A percentile compares a stretch with the other conserved stretches of the same genome.
Evolutionary conservation across 2,329 filamentous ascomycete genomes (phyloP).

Genomic region (Cordyceps cateniannulata): DNA sequence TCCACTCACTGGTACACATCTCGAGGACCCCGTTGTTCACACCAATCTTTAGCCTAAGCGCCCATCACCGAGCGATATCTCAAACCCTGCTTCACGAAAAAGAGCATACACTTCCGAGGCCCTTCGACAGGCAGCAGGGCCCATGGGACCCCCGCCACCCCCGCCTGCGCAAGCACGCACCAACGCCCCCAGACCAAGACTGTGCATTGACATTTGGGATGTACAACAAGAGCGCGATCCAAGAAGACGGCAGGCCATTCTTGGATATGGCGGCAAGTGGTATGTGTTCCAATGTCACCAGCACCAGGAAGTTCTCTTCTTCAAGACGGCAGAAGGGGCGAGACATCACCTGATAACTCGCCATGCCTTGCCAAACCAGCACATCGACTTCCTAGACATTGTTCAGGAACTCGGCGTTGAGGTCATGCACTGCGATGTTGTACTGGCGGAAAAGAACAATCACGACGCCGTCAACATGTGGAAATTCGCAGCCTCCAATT

Average conservation of each 20-base stretch:
- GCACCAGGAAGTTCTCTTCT: background rate
- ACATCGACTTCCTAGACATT: background rate
- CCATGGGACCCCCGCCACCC: background rate
- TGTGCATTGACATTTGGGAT: background rate
- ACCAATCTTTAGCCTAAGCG: background rate
- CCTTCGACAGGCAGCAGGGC: background rate
- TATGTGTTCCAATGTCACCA: constrained; percentile 9
- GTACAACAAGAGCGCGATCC: background rate
- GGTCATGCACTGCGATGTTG: constrained; percentile 2
- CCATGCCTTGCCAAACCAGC: background rate
- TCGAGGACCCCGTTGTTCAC: background rate
- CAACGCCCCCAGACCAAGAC: background rate
- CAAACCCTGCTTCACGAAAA: background rate
- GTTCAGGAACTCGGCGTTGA: constrained; percentile 6
- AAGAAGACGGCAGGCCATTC: background rate
- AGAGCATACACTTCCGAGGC: background rate
- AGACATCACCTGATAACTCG: background rate
- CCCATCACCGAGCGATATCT: background rate
- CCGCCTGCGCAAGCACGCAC: background rate
- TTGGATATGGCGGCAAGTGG: constrained; percentile 6
- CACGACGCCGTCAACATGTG: background rate
- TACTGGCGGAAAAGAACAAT: background rate
- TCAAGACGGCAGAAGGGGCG: constrained; percentile 6
- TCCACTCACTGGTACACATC: too few species aligned
- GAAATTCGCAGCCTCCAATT: background rate